phyloP scores from a whole-genome alignment of 2,329 filamentous ascomycete genomes.

The Hypoxylon sp. region DNA sequence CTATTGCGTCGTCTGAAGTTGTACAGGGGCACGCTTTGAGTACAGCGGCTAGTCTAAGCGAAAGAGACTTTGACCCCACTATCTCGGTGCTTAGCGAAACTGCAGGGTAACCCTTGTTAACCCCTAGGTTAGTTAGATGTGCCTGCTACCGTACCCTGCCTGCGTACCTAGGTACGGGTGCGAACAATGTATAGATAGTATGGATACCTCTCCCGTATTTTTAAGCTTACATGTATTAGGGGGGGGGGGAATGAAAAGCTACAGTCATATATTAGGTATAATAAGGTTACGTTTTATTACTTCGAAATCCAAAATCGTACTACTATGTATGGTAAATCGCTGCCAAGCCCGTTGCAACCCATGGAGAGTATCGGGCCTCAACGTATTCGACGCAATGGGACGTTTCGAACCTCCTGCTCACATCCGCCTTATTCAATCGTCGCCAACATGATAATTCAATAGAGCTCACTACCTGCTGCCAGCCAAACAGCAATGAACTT shows the following conservation, averaged over 20 bases:
- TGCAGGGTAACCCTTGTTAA: constrained; percentile 20
- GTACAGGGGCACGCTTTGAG: constrained; percentile 17
- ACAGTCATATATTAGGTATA: too few species aligned
- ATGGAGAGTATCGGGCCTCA: background rate
- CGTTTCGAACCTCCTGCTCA: background rate
- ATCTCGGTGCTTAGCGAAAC: constrained; percentile 41
- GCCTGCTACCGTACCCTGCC: too few species aligned
- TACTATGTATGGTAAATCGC: background rate
- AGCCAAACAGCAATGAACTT: background rate
- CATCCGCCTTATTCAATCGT: background rate
- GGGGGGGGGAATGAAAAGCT: too few species aligned
- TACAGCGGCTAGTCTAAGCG: constrained; percentile 31
- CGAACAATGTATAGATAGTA: too few species aligned
- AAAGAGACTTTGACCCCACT: constrained; percentile 24
- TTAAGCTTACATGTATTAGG: too few species aligned
- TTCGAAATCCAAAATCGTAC: background rate
- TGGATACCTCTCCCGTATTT: too few species aligned
- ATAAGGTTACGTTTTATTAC: too few species aligned
- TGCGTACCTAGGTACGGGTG: too few species aligned
- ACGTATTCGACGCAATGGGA: background rate
- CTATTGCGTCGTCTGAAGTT: constrained; percentile 37
- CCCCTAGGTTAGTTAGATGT: too few species aligned
- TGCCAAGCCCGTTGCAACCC: constrained; percentile 1
- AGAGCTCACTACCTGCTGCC: background rate
- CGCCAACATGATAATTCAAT: background rate